Percentiles rank a stretch among this genome's conserved stretches.
These are phyloP conservation scores for Nemania bipapillata DNA, from an alignment of 2,329 filamentous ascomycete species.

Conservation along the genomic window DNA sequence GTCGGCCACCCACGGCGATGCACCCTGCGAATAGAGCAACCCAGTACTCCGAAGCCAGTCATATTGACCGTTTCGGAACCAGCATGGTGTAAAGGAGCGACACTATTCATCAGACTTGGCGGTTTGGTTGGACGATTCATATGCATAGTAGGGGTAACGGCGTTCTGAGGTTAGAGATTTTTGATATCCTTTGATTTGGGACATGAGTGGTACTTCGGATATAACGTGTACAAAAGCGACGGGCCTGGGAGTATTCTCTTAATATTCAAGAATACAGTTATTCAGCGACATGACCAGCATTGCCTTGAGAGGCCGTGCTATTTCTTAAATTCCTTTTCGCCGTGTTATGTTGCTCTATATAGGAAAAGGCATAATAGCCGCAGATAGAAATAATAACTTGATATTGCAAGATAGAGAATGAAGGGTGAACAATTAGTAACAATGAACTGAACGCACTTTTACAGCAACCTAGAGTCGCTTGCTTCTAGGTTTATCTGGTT, in stretches of 20 bases:
- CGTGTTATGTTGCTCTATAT: background rate
- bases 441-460: background rate
- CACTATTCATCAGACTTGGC: background rate
- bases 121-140: slow-evolving; percentile 5
- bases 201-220: slow-evolving; percentile 27
- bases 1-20: slow-evolving; percentile 67
- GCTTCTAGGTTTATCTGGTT: background rate
- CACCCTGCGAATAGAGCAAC: slow-evolving; percentile 63
- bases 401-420: background rate
- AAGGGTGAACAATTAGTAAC: background rate
- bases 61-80: slow-evolving; percentile 59
- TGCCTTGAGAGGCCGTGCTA: background rate
- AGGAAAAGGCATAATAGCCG: background rate
- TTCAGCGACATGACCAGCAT: slow-evolving; percentile 19
- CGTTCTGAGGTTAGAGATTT: slow-evolving; percentile 31
- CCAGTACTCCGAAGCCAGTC: slow-evolving; percentile 61
- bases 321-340: background rate
- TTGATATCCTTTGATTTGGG: slow-evolving; percentile 40
- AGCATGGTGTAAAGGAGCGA: slow-evolving; percentile 31
- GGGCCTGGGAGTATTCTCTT: slow-evolving; percentile 12
- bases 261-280: slow-evolving; percentile 21
- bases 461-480: background rate
- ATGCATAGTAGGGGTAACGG: slow-evolving; percentile 27
- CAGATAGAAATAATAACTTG: background rate
- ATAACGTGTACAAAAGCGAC: slow-evolving; percentile 29